Evolutionary conservation across 495 filamentous ascomycete species (phyloP).

Genomic region (Tuber aestivum): DNA sequence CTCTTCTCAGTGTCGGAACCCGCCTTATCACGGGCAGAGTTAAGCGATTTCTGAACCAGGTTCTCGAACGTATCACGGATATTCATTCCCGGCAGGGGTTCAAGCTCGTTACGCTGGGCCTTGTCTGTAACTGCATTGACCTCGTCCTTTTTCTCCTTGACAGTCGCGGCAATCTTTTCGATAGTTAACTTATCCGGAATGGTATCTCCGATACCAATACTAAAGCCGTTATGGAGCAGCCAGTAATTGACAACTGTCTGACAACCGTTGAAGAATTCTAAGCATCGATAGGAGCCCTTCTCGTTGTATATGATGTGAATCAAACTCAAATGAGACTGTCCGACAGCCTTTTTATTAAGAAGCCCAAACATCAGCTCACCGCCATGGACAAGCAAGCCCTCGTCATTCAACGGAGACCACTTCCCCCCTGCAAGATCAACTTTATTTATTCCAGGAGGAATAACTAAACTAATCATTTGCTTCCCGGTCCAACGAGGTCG

Average conservation of each 20-base stretch:
- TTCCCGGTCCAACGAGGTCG: conserved; percentile 97
- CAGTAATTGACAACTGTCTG: conserved; percentile 94
- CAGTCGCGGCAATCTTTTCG: conserved; percentile 69
- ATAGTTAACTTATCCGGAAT: conserved; percentile 83
- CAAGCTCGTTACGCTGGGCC: conserved; percentile 78
- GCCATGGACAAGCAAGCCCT: conserved; percentile 72
- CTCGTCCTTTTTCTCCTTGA: conserved; percentile 70
- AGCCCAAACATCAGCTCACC: conserved; percentile 88
- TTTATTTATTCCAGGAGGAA: conserved; percentile 81
- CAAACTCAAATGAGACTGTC: conserved; percentile 77
- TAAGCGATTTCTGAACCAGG: conserved; percentile 86
- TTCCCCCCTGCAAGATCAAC: conserved; percentile 54
- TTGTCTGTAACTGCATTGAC: conserved; percentile 64
- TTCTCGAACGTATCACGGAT: conserved; percentile 96
- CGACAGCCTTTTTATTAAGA: conserved; percentile 87
- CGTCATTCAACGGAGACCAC: conserved; percentile 65
- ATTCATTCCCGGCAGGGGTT: conserved; percentile 92
- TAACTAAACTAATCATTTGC: conserved; percentile 88
- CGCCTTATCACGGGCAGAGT: conserved; percentile 91
- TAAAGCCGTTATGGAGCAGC: conserved; percentile 96
- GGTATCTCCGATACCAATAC: conserved; percentile 97
- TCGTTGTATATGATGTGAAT: conserved; percentile 97
- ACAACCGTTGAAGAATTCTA: conserved; percentile 90
- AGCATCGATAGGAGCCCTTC: conserved; percentile 71
- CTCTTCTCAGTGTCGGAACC: conserved; percentile 85